Conservation (phyloP, 108 stramenopile species). For the Pelagomonas calceolata region DNA sequence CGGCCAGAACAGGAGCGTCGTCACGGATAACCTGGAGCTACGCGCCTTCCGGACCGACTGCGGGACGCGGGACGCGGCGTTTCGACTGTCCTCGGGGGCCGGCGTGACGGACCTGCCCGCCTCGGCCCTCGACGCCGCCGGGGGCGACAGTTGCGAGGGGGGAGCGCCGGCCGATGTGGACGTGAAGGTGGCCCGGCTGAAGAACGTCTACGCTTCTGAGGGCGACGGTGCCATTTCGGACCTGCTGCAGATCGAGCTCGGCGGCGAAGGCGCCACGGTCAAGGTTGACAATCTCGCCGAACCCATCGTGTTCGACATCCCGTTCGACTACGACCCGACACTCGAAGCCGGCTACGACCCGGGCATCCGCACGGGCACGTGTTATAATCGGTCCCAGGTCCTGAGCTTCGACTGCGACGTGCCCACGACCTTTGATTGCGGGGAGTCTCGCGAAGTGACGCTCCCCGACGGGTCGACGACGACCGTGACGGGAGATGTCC, state of each 20-base stretch:
- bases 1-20: background rate
- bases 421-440: background rate
- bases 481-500: too few relatives aligned
- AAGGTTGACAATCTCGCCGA: background rate
- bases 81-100: background rate
- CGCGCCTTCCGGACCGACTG: background rate
- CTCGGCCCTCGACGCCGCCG: background rate
- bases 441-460: background rate
- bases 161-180: background rate
- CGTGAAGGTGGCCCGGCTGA: background rate
- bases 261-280: background rate
- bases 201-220: background rate
- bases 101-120: background rate
- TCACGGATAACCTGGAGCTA: background rate
- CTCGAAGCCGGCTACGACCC: too few relatives aligned
- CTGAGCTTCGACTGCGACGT: too few relatives aligned
- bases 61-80: background rate
- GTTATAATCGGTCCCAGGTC: background rate
- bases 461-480: background rate
- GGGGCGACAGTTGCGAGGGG: background rate
- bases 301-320: too few relatives aligned
- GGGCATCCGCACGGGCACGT: background rate
- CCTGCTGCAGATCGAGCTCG: background rate
- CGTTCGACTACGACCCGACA: too few relatives aligned
- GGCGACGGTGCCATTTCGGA: too few relatives aligned